Evolutionary conservation across 208 protist genomes (phyloP).

Genomic region (Wallacemonas sp.): DNA sequence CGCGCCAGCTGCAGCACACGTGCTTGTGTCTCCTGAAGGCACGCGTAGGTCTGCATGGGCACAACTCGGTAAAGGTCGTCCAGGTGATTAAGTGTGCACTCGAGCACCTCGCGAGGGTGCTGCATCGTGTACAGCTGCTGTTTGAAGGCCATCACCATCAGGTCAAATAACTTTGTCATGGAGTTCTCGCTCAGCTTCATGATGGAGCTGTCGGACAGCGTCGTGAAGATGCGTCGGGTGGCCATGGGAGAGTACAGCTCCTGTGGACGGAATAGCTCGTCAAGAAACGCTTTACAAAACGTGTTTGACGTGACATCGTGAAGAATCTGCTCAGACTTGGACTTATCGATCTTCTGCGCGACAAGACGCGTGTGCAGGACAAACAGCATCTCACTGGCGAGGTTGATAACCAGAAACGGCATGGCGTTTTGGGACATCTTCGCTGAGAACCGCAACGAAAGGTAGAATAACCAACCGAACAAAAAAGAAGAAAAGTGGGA

Average conservation of each 20-base stretch:
- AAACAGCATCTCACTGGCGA: constrained; percentile 93
- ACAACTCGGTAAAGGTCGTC: constrained; percentile 51
- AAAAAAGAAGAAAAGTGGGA: neutral
- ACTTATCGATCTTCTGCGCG: constrained; percentile 67
- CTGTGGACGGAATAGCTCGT: constrained; percentile 86
- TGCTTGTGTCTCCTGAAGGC: constrained; percentile 17
- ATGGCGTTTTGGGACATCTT: constrained; percentile 69
- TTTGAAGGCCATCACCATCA: constrained; percentile 94
- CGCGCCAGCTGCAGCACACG: constrained; percentile 26
- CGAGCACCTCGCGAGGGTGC: constrained; percentile 83
- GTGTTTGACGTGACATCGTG: constrained; percentile 76
- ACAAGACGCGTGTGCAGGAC: constrained; percentile 87
- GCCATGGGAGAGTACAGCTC: constrained; percentile 59
- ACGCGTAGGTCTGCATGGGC: constrained; percentile 3
- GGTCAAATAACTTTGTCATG: constrained; percentile 92
- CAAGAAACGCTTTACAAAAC: constrained; percentile 72
- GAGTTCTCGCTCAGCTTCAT: constrained; percentile 84
- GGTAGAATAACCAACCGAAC: neutral
- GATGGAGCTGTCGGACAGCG: constrained; percentile 77
- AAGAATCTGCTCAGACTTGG: constrained; percentile 51
- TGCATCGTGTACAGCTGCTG: constrained; percentile 76
- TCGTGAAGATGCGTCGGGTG: constrained; percentile 72
- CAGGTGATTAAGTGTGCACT: constrained; percentile 88
- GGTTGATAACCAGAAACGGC: constrained; percentile 90
- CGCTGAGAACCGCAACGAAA: neutral